These are phyloP conservation scores for Echeveria elegans DNA, from an alignment of 164 flowering plant genomes.

Conservation along the genomic window DNA sequence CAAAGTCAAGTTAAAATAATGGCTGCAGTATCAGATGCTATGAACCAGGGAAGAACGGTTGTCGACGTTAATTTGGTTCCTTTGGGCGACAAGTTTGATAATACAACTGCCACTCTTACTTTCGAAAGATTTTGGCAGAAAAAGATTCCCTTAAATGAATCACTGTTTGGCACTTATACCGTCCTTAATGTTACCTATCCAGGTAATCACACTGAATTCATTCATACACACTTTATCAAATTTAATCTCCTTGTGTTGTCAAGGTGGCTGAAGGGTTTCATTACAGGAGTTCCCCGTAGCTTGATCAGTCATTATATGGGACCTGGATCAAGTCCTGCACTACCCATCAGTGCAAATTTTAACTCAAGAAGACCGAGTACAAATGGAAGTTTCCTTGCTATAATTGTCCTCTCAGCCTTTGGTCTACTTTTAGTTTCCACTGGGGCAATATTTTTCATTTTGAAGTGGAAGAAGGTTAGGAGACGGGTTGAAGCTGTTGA, in stretches of 20 bases:
- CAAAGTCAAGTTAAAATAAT: constrained; percentile 88
- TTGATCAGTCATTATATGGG: constrained; percentile 14
- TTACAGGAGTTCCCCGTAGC: constrained; percentile 59
- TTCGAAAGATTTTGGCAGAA: constrained; percentile 67
- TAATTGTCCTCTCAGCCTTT: constrained; percentile 65
- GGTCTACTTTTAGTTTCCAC: constrained; percentile 52
- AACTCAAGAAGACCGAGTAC: constrained; percentile 41
- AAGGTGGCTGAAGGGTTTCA: constrained; percentile 14
- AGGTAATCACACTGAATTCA: constrained; percentile 31
- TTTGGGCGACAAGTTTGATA: constrained; percentile 90
- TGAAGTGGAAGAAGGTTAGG: constrained; percentile 58
- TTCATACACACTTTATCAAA: background rate
- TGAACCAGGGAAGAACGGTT: constrained; percentile 64
- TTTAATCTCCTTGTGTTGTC: background rate
- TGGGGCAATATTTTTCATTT: constrained; percentile 42
- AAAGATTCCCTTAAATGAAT: constrained; percentile 58
- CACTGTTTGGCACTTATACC: constrained; percentile 79
- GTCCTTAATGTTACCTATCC: constrained; percentile 57
- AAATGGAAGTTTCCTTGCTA: constrained; percentile 50
- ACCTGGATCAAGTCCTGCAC: constrained; percentile 52
- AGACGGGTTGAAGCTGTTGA: constrained; percentile 69
- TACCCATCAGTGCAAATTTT: constrained; percentile 63
- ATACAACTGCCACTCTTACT: constrained; percentile 75
- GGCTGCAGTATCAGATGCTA: constrained; percentile 81
- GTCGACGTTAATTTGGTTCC: constrained; percentile 88